Percentiles rank a stretch among this genome's conserved stretches.
Conservation (phyloP, 768 basidiomycete genomes). For the Rhizopogon rudus region DNA sequence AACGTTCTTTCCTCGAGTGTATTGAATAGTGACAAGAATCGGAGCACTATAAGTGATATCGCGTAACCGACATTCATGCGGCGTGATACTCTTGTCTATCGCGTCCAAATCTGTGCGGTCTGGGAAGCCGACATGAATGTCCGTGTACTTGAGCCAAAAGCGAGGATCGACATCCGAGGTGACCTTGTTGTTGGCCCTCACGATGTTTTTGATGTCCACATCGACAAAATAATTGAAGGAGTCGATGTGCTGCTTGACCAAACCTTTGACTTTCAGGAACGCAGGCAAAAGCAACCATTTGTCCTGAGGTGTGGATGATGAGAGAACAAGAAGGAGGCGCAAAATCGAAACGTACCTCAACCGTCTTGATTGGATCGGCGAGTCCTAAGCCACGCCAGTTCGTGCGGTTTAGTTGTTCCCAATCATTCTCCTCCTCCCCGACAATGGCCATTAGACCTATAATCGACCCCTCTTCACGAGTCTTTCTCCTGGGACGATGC, state of each 20-base stretch:
- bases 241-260: conserved; percentile 98
- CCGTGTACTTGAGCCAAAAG: conserved; percentile 95
- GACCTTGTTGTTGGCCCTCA: conserved; percentile 89
- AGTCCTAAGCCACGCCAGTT: conserved; percentile 75
- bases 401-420: conserved; percentile 52
- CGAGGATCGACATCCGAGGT: conserved; percentile 96
- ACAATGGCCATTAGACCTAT: background rate
- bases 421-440: conserved; percentile 38
- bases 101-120: conserved; percentile 81
- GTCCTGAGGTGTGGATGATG: conserved; percentile 50
- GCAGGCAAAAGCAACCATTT: conserved; percentile 98
- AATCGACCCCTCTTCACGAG: background rate
- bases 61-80: conserved; percentile 94
- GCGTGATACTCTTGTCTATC: conserved; percentile 81
- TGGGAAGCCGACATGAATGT: conserved; percentile 91
- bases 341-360: conserved; percentile 61
- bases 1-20: conserved; percentile 87
- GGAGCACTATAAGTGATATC: conserved; percentile 94
- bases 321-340: background rate
- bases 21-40: conserved; percentile 91
- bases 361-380: conserved; percentile 85
- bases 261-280: conserved; percentile 94
- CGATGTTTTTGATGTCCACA: conserved; percentile 94
- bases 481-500: background rate
- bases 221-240: conserved; percentile 99